Evolutionary conservation across 2,329 filamentous ascomycete species (phyloP), one percentile per base, ranked within the genome.

Genomic region (Neonectria punicea): DNA sequence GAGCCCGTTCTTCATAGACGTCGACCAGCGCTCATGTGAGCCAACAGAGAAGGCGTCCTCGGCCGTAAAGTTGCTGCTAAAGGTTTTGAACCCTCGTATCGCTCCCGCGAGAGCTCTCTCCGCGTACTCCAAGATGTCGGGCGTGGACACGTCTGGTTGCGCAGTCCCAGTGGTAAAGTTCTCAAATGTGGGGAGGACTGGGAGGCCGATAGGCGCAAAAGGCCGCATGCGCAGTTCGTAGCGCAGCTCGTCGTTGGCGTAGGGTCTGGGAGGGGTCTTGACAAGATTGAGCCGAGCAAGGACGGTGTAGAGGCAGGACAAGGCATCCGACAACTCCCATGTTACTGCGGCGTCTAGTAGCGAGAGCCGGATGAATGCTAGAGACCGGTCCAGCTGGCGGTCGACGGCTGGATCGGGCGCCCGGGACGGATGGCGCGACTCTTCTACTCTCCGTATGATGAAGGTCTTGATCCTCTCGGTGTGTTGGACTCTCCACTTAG

Each of bases 171-270:
- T 69, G 9, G 77, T 71, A 66, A 92, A 93, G 14, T 89, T 86
- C 7, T 88, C 86, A 67, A 87, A 91, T 0, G 86, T 80, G 0
- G 92, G 89, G 13, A 93, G 83, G 64, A 89, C 86, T 0, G 93
- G 92, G 2, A 93, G 83, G 10, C 87, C 85, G 61, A 97, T 86
- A 8, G 82, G 77, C 1, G 90, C 83, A 74, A 97, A 97, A 0
- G 93, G 93, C 73, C 92, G 92, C 93, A 97, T 96, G 63, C 94
- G 91, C 10, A 97, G 81, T 70, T 96, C 92, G 77, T 96, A 94
- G 13, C 93, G 89, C 5, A 94, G 81, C 34, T 84, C 79, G 62
- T 92, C 87, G 16, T 86, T 87, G 61, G 89, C 88, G 76, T 94
- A 97, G 0, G 91, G 89, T 1, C 88, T 82, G 0, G 78, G 77